Conservation (phyloP, 768 basidiomycete genomes). For the Clitopilus hobsonii region DNA sequence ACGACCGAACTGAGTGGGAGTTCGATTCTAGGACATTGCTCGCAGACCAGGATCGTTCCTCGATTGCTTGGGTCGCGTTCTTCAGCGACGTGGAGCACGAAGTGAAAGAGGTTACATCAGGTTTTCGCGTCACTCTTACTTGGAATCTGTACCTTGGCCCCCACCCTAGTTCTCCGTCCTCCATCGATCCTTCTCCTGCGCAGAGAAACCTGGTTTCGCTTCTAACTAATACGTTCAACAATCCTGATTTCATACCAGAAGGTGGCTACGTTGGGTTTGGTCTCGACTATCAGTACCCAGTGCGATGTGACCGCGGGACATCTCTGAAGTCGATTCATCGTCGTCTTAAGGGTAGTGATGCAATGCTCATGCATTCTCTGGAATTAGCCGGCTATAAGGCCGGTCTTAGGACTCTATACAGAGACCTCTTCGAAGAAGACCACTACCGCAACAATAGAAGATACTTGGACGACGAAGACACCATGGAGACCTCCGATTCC, state of each 20-base stretch:
- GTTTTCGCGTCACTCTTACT: conserved; percentile 39
- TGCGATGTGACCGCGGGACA: background rate
- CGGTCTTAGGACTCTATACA: conserved; percentile 14
- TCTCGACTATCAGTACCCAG: conserved; percentile 30
- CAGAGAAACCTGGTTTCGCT: background rate
- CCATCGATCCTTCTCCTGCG: background rate
- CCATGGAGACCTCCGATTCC: too few relatives aligned
- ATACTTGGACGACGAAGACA: too few relatives aligned
- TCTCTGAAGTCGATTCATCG: too few relatives aligned
- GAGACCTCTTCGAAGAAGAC: too few relatives aligned
- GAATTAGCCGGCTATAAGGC: conserved; percentile 10
- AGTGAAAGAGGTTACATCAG: conserved; percentile 33
- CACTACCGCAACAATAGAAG: too few relatives aligned
- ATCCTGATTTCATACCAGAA: conserved; percentile 27
- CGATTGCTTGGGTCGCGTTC: conserved; percentile 31
- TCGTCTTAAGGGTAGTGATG: conserved; percentile 25
- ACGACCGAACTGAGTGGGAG: conserved; percentile 26
- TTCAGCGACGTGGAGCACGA: conserved; percentile 43
- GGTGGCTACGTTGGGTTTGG: conserved; percentile 38
- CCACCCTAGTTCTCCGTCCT: background rate
- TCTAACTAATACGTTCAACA: conserved; percentile 19
- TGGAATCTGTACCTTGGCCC: conserved; percentile 30
- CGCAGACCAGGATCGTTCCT: background rate
- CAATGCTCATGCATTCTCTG: conserved; percentile 16
- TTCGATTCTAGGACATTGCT: conserved; percentile 28